Evolutionary conservation across 768 basidiomycete genomes (phyloP).

Genomic region (Kockovaella imperatae): DNA sequence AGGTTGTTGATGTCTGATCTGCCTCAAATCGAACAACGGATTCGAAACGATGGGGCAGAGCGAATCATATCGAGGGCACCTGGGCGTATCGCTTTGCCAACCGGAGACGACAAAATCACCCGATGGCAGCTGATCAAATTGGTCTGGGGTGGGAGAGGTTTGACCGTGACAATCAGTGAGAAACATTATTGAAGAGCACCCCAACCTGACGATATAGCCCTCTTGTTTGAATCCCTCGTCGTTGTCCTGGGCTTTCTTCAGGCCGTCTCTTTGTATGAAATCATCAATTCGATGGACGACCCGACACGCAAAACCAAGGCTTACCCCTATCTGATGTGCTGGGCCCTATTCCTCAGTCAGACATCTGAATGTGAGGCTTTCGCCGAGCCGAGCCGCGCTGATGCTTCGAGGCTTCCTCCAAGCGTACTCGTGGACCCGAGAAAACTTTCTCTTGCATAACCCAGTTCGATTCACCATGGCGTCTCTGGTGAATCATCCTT

Average conservation of each 20-base stretch:
- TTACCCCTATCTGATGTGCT: slow-evolving; percentile 37
- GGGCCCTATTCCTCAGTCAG: slow-evolving; percentile 28
- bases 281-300: slow-evolving; percentile 27
- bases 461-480: slow-evolving; percentile 27
- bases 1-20: slow-evolving; percentile 19
- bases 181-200: background rate
- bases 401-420: background rate
- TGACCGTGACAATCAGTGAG: slow-evolving; percentile 21
- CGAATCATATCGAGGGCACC: background rate
- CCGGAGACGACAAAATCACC: slow-evolving; percentile 9
- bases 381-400: background rate
- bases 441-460: slow-evolving; percentile 29
- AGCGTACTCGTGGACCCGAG: slow-evolving; percentile 23
- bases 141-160: slow-evolving; percentile 16
- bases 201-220: slow-evolving; percentile 7
- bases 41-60: slow-evolving; percentile 16
- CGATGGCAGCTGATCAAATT: slow-evolving; percentile 18
- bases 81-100: background rate
- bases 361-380: slow-evolving; percentile 19
- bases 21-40: slow-evolving; percentile 25
- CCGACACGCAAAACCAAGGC: slow-evolving; percentile 16
- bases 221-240: slow-evolving; percentile 13
- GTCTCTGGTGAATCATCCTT: slow-evolving; percentile 21
- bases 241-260: slow-evolving; percentile 20
- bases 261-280: slow-evolving; percentile 25